phyloP scores from a whole-genome alignment of 2,329 filamentous ascomycete species.

The Dactylellina cionopaga region DNA sequence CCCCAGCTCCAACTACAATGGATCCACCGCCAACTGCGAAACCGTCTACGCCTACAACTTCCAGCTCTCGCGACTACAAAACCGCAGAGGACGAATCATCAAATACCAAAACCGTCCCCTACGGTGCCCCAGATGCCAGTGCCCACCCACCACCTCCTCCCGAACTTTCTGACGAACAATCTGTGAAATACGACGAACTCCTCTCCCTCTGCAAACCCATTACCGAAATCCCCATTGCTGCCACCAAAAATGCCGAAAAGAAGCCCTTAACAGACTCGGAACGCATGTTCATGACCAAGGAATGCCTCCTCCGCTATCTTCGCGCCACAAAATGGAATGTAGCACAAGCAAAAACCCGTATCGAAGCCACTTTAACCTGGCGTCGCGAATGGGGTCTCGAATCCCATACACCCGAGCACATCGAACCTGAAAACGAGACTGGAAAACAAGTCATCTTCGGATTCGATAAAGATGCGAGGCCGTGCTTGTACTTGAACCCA shows the following conservation, averaged over 20 bases:
- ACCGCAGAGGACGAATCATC: constrained; percentile 45
- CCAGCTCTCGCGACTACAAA: constrained; percentile 31
- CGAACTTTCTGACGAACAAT: constrained; percentile 77
- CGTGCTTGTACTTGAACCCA: constrained; percentile 89
- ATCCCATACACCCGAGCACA: constrained; percentile 79
- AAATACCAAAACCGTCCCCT: constrained; percentile 36
- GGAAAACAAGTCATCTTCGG: constrained; percentile 93
- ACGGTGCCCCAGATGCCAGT: constrained; percentile 19
- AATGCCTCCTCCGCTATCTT: constrained; percentile 91
- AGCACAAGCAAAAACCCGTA: constrained; percentile 77
- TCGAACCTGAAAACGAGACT: constrained; percentile 92
- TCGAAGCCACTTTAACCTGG: constrained; percentile 85
- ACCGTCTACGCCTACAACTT: neutral
- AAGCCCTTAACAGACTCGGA: constrained; percentile 80
- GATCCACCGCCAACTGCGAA: neutral
- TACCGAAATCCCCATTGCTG: constrained; percentile 75
- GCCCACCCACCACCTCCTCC: constrained; percentile 66
- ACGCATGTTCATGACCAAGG: constrained; percentile 87
- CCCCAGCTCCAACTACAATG: neutral
- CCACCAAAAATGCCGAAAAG: constrained; percentile 68
- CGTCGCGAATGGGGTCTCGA: constrained; percentile 87
- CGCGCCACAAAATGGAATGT: constrained; percentile 91
- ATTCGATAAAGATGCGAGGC: constrained; percentile 84
- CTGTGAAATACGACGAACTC: constrained; percentile 81
- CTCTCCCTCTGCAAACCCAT: constrained; percentile 74